A percentile compares a stretch with the other conserved stretches of the same genome.
Evolutionary conservation across 2,329 filamentous ascomycete genomes (phyloP).

Genomic region (Zalaria sp.): DNA sequence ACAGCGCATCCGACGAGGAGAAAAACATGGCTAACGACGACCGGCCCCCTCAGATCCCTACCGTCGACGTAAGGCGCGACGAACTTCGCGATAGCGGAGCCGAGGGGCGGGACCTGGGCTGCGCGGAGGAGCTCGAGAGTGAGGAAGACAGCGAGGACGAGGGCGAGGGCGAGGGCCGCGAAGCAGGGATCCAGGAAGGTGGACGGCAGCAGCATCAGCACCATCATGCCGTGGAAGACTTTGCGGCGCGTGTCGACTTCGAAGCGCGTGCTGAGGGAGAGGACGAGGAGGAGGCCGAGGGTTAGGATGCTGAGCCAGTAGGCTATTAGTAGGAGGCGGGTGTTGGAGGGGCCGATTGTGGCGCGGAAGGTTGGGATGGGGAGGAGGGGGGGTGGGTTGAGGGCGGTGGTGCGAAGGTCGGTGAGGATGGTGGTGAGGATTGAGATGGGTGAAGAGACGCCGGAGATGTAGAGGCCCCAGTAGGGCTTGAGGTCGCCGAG

Average conservation of each 20-base stretch:
- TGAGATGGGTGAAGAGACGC: constrained; percentile 45
- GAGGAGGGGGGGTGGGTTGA: constrained; percentile 42
- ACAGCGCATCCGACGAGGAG: constrained; percentile 89
- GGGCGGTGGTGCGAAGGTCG: constrained; percentile 57
- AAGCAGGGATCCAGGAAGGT: constrained; percentile 79
- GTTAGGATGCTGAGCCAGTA: constrained; percentile 63
- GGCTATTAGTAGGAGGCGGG: constrained; percentile 57
- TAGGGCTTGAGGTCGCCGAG: constrained; percentile 65
- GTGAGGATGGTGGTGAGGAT: not conserved
- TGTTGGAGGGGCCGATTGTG: constrained; percentile 61
- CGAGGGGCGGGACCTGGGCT: constrained; percentile 80
- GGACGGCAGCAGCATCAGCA: constrained; percentile 81
- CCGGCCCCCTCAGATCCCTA: constrained; percentile 78
- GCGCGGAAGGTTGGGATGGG: constrained; percentile 45
- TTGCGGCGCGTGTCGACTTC: constrained; percentile 94
- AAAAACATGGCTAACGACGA: constrained; percentile 94
- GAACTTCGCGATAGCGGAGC: constrained; percentile 72
- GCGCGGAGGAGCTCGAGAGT: constrained; percentile 81
- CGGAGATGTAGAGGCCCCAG: constrained; percentile 40
- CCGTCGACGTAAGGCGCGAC: constrained; percentile 91
- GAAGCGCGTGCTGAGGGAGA: constrained; percentile 63
- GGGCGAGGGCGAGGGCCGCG: constrained; percentile 60
- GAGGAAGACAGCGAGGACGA: constrained; percentile 73
- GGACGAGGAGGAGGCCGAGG: constrained; percentile 60
- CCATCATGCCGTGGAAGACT: constrained; percentile 98